phyloP scores from a whole-genome alignment of 1,139 yeast genomes.

The Candida sp. region DNA sequence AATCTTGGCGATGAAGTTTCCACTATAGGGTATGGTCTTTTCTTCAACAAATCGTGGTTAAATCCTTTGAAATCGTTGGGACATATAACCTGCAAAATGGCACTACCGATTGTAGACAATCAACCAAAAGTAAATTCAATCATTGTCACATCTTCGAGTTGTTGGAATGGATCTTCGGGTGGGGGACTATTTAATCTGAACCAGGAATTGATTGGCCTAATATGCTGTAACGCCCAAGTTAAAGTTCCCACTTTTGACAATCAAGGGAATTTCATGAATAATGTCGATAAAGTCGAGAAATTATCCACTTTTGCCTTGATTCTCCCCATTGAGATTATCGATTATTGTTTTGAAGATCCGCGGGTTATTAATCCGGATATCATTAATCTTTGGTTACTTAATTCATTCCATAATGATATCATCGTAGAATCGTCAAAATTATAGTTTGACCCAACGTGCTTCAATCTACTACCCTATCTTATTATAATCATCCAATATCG shows the following conservation, averaged over 20 bases:
- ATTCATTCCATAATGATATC: constrained; percentile 19
- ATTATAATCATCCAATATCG: too few relatives aligned
- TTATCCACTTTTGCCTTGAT: constrained; percentile 24
- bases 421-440: constrained; percentile 11
- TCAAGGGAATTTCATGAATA: constrained; percentile 6
- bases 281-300: constrained; percentile 19
- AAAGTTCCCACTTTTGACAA: constrained; percentile 13
- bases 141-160: constrained; percentile 54
- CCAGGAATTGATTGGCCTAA: constrained; percentile 46
- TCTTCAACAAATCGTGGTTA: constrained; percentile 21
- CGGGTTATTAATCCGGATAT: constrained; percentile 14
- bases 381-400: constrained; percentile 21
- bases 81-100: constrained; percentile 25
- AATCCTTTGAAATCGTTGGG: constrained; percentile 49
- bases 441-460: constrained; percentile 2
- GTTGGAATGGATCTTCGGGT: constrained; percentile 81
- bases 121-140: constrained; percentile 24
- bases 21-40: constrained; percentile 59
- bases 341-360: constrained; percentile 13
- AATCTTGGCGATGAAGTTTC: constrained; percentile 33
- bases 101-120: constrained; percentile 10
- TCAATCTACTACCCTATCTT: too few relatives aligned
- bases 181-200: constrained; percentile 51
- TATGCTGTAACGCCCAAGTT: constrained; percentile 61
- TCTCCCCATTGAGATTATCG: constrained; percentile 25